Evolutionary conservation across 352 stramenopile species (phyloP).

Genomic region (Pythium apleroticum): DNA sequence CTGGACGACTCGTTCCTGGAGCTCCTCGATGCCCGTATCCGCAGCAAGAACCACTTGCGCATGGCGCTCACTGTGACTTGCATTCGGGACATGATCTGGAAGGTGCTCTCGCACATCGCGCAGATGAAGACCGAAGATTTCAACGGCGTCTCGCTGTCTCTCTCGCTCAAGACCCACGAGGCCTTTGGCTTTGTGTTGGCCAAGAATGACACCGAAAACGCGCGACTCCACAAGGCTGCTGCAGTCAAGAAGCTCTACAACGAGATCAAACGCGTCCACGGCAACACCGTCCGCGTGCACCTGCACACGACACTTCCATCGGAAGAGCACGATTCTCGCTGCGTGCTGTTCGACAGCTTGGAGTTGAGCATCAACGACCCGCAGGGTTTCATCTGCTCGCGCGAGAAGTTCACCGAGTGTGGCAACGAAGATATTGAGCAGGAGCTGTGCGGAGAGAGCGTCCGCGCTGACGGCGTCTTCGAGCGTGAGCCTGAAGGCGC

Average conservation of each 20-base stretch:
- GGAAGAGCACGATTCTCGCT: slow-evolving; percentile 4
- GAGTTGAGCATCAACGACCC: slow-evolving; percentile 25
- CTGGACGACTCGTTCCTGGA: slow-evolving; percentile 16
- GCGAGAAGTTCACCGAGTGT: slow-evolving; percentile 17
- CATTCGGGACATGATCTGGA: slow-evolving; percentile 20
- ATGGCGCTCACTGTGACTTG: slow-evolving; percentile 9
- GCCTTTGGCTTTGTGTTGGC: slow-evolving; percentile 10
- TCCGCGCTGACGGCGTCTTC: slow-evolving; percentile 14
- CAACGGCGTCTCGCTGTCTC: slow-evolving; percentile 10
- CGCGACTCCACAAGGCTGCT: slow-evolving; percentile 1
- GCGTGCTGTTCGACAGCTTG: slow-evolving; percentile 23
- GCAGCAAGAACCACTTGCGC: slow-evolving; percentile 1
- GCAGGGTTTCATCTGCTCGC: slow-evolving; percentile 17
- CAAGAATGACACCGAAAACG: slow-evolving; percentile 15
- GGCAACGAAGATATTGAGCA: slow-evolving; percentile 22
- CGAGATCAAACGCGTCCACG: slow-evolving; percentile 12
- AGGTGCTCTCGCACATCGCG: slow-evolving; percentile 9
- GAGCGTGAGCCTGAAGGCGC: slow-evolving; percentile 12
- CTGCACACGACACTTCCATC: slow-evolving; percentile 16
- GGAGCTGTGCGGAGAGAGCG: slow-evolving; percentile 14
- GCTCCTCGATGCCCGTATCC: slow-evolving; percentile 6
- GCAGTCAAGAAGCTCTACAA: slow-evolving; percentile 7
- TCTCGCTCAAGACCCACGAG: slow-evolving; percentile 18
- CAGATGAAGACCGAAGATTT: slow-evolving; percentile 15
- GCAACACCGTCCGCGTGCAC: slow-evolving; percentile 13